Evolutionary conservation across 2,329 filamentous ascomycete genomes (phyloP).

Genomic region (Shiraia bambusicola): DNA sequence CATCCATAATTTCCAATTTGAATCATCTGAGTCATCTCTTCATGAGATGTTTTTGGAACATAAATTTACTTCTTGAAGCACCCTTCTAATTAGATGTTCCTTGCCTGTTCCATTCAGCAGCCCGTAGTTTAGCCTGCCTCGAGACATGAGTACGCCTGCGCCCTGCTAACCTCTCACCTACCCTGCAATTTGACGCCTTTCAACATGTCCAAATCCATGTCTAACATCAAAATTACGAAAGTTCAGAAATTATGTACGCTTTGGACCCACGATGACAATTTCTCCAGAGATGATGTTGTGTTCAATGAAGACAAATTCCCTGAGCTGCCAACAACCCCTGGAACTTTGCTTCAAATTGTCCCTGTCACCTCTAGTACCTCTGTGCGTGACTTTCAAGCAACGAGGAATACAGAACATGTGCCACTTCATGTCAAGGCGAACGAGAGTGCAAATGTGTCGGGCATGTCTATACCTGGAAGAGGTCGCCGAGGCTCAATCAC

Average conservation of each 20-base stretch:
- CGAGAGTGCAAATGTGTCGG: constrained; percentile 13
- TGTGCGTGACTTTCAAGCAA: constrained; percentile 49
- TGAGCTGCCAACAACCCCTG: constrained; percentile 62
- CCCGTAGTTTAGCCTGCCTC: too few relatives aligned
- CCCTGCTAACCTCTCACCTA: too few relatives aligned
- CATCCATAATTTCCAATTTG: too few relatives aligned
- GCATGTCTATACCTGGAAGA: constrained; percentile 20
- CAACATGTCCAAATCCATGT: constrained; percentile 35
- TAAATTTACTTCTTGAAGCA: too few relatives aligned
- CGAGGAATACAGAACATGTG: constrained; percentile 30
- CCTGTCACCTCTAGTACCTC: constrained; percentile 57
- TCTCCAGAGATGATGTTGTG: constrained; percentile 75
- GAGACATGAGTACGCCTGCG: too few relatives aligned
- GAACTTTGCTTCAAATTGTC: constrained; percentile 72
- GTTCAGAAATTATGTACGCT: constrained; percentile 51
- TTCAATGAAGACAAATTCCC: constrained; percentile 73
- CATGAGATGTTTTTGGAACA: too few relatives aligned
- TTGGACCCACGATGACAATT: constrained; percentile 69
- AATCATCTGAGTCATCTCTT: too few relatives aligned
- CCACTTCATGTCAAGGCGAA: constrained; percentile 32
- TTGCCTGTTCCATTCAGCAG: too few relatives aligned
- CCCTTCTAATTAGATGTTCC: too few relatives aligned
- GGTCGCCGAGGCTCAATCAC: constrained; percentile 33
- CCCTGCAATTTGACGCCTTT: background rate
- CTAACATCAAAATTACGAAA: constrained; percentile 24